Base-by-base conservation (phyloP, 169 alveolate genomes). In the Eimeria tenella region DNA sequence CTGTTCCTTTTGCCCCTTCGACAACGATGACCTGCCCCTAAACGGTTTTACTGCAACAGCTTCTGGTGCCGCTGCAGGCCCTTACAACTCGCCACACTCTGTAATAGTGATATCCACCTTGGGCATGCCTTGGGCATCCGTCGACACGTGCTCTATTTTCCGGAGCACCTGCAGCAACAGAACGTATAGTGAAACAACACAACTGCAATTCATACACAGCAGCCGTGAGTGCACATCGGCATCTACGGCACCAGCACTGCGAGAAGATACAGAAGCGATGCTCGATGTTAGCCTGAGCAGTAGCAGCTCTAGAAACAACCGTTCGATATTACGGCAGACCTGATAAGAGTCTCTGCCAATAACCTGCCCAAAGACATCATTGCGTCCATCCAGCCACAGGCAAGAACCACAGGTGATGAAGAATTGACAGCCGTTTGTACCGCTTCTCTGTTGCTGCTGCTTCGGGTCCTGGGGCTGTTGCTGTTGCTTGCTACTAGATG, bases 341-440 rank as follows among this genome's bases (percentile, higher is more conserved):
- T 88, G 94, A 94, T 84, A 77, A 9, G 95, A 93, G 62, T 93
- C 95, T 1, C 90, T 90, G 75, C 94, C 96, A 55, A 93, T 81
- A 60, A 86, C 97, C 95, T 95, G 94, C 42, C 97, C 97, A 82
- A 95, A 95, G 62, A 95, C 96, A 58, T 93, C 97, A 73, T 99
- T 99, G 97, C 98, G 98, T 52, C 98, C 98, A 96, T 99, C 99
- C 58, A 99, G 96, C 99, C 99, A 99, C 86, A 98, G 98, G 93
- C 99, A 98, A 91, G 97, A 95, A 92, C 95, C 98, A 70, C 99
- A 98, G n/a, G 99, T 98, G 84, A 99, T 98, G 96, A 98, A 98
- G 97, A 99, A 99, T 96, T 98, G 99, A 75, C 99, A 98, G 42
- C 99, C 99, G 71, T 94, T 96, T 56, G 96, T 84, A 23, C 97